Evolutionary conservation across 1,139 yeast genomes (phyloP), one percentile per base, ranked within the genome.

Genomic region (Blastobotrys raffinosifermentans): DNA sequence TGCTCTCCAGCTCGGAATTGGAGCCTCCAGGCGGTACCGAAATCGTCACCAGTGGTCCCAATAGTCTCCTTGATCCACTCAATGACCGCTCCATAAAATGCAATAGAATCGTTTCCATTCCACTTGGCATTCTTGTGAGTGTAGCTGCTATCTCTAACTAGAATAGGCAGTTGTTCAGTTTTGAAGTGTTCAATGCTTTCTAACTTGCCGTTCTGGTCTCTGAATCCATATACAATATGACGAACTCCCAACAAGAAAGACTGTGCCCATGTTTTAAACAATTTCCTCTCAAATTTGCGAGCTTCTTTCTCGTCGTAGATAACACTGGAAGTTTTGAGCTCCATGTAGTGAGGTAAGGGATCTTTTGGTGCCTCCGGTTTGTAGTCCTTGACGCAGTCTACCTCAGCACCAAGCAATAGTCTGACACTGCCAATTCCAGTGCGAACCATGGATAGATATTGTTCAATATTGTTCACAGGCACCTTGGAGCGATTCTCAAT

Each of bases 231-330:
- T 1, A 84, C 73, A 3, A 91, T 70, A 44, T 74, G 75, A 8
- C 81, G 78, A 13, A 89, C 72, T 3, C 98, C 98, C 37, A 86
- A 69, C 29, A 93, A 64, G 58, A 89, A 93, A 46, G 94, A 80
- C 63, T 89, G 97, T 2, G 95, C 87, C 99, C 99, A 93, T 0
- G 93, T 72, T 44, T 69, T 75, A 57, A 80, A 75, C 31, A 89
- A 57, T 79, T 87, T 58, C 61, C 73, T 44, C 55, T 89, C 96
- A 54, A 89, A 87, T 4, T 63, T 69, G 21, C 64, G 62, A 16
- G 77, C 73, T 26, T 76, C 77, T 10, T 67, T 66, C 7, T 73
- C 75, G 27, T 68, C 65, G 21, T 66, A 69, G 0, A 89, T 67
- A 6, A 69, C 64, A 31, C 72, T 69, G 4, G 79, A 65, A 1